These are phyloP conservation scores for Geranomyces variabilis DNA, from an alignment of 192 early-diverging fungal genomes.

Conservation along the genomic window DNA sequence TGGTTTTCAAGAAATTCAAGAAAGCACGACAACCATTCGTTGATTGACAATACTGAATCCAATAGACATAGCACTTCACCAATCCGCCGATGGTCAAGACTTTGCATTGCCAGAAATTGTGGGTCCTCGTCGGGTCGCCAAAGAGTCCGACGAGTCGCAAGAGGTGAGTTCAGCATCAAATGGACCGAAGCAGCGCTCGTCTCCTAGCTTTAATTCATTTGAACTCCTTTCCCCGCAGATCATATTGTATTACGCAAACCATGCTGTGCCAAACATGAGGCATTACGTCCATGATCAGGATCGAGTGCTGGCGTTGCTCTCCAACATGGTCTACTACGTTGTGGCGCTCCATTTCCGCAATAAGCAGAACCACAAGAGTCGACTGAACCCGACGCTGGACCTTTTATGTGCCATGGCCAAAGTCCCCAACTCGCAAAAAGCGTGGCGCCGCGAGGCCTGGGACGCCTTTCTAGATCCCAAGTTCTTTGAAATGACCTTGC, in stretches of 20 bases:
- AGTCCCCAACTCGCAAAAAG: conserved; percentile 62
- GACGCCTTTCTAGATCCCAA: conserved; percentile 72
- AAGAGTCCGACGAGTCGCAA: conserved; percentile 69
- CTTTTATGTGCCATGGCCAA: conserved; percentile 63
- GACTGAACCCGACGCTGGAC: conserved; percentile 51
- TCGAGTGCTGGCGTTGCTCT: conserved; percentile 60
- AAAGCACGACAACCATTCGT: no score
- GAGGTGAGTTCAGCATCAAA: conserved; percentile 36
- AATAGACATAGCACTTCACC: not conserved
- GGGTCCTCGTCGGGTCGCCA: conserved; percentile 28
- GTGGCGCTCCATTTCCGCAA: conserved; percentile 70
- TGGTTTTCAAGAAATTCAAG: no score
- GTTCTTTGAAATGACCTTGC: conserved; percentile 70
- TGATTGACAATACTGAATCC: no score
- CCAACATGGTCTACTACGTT: conserved; percentile 83
- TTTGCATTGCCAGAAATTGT: not conserved
- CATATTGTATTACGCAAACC: conserved; percentile 47
- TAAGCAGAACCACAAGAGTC: conserved; percentile 26
- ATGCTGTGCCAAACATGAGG: conserved; percentile 71
- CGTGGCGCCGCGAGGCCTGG: conserved; percentile 78
- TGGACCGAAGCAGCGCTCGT: not conserved
- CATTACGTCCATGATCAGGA: conserved; percentile 77
- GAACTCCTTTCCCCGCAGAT: conserved; percentile 24
- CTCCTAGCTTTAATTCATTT: not conserved
- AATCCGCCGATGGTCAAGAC: not conserved